Base-by-base conservation (phyloP, 345 rosid species). In the Arabidopsis suecica region DNA sequence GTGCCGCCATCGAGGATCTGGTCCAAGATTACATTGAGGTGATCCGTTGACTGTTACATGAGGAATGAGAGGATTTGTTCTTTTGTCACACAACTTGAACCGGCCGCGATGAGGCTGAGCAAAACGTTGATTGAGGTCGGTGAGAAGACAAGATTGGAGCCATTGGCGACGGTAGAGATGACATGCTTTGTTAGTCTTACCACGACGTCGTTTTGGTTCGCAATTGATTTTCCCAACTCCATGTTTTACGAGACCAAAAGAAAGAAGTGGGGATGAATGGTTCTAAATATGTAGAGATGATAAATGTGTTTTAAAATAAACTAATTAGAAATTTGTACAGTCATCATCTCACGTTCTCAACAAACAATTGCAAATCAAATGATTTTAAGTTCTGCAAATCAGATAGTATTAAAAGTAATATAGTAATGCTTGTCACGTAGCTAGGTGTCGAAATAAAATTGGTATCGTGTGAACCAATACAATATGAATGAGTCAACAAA, bases 51-150 rank as follows among this genome's bases (percentile, higher is more conserved):
- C 38, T 84, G 81, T 30, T 85, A 74, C 66, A 68, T 82, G 79
- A 92, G 88, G 85, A 87, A 90, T n/a, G 89, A 83, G 65, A 87
- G 89, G 72, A 89, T 79, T 76, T 88, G 87, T 22, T 85, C 81
- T 12, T 66, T 86, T 2, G 47, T 42, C 6, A 12, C 41, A 3
- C 85, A 87, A 11, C 49, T 62, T 33, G 88, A 86, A 8, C 92
- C 93, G 16, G 89, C 80, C 23, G 89, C 84, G 63, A 89, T 83
- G 45, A 91, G 54, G 86, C 90, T 62, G 38, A 91, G 88, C 44
- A 86, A 76, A 28, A 86, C 79, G 45, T 84, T 85, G 81, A 89
- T 78, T 42, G 93, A 92, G 38, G 75, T 83, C 33, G 97, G 93
- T 44, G 93, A 88, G 83, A 83, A 87, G 38, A 88, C 91, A 3